Conservation (phyloP, 306 rosid genomes). For the Cucurbita pepo region DNA sequence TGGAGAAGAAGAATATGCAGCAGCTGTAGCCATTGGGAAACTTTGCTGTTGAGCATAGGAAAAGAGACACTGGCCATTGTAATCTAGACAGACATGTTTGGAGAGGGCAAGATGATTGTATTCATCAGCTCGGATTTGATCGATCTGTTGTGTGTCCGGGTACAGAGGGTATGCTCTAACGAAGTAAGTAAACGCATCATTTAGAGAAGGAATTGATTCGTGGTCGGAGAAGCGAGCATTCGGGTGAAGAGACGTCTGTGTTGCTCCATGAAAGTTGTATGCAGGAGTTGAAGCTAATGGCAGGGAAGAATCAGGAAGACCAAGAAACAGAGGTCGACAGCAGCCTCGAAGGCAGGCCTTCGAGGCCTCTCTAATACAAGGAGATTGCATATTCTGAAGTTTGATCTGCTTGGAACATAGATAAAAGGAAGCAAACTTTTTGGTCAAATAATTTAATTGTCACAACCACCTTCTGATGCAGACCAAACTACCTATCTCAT, state of each 20-base stretch:
- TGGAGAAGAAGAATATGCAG: constrained; percentile 23
- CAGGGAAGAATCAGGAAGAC: constrained; percentile 16
- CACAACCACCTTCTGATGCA: not conserved
- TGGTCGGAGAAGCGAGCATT: constrained; percentile 50
- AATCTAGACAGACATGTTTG: constrained; percentile 60
- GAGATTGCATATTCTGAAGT: constrained; percentile 25
- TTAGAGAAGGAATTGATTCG: constrained; percentile 54
- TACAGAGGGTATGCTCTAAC: constrained; percentile 36
- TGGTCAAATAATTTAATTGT: not conserved
- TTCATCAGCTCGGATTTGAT: constrained; percentile 39
- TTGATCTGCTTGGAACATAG: not conserved
- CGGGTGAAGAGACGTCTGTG: constrained; percentile 38
- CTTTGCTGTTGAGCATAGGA: constrained; percentile 35
- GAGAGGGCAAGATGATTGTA: constrained; percentile 47
- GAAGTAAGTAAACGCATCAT: constrained; percentile 40
- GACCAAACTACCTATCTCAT: not conserved
- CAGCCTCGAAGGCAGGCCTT: constrained; percentile 46
- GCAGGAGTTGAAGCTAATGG: constrained; percentile 1
- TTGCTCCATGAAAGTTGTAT: constrained; percentile 21
- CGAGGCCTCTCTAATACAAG: constrained; percentile 27
- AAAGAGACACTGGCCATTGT: constrained; percentile 66
- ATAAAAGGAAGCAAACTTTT: not conserved
- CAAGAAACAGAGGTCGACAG: constrained; percentile 27
- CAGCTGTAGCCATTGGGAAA: not conserved
- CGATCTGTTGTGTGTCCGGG: constrained; percentile 21